These are phyloP conservation scores for Forsythia viridissima DNA, from an alignment of 257 asterid genomes.

Conservation along the genomic window DNA sequence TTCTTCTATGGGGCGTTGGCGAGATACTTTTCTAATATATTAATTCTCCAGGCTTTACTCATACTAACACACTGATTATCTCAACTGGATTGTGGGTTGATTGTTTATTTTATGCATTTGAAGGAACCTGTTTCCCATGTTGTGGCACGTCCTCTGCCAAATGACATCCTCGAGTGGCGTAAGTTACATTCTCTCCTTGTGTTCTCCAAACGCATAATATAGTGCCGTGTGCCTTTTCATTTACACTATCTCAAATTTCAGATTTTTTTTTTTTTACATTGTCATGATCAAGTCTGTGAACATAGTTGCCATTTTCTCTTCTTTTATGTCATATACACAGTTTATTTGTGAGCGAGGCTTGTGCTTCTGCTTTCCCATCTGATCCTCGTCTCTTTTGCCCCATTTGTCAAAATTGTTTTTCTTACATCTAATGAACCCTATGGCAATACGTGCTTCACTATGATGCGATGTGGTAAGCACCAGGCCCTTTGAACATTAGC, in stretches of 20 bases:
- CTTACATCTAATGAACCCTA: background rate
- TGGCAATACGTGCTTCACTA: conserved; percentile 3
- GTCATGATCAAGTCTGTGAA: conserved; percentile 1
- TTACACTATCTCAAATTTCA: background rate
- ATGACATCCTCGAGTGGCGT: conserved; percentile 99
- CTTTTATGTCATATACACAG: conserved; percentile 7
- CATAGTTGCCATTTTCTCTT: conserved; percentile 15
- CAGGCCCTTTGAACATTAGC: background rate
- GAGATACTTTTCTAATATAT: background rate
- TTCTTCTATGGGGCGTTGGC: background rate
- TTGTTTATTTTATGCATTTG: conserved; percentile 20
- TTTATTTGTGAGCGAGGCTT: background rate
- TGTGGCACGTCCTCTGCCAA: conserved; percentile 92
- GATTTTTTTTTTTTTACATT: background rate
- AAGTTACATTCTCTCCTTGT: conserved; percentile 38
- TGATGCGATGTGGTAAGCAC: background rate
- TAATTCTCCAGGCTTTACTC: background rate
- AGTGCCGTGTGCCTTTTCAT: conserved; percentile 3
- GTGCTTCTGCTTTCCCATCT: background rate
- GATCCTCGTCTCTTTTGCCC: background rate
- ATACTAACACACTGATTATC: background rate
- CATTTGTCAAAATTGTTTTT: background rate
- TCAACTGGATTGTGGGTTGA: conserved; percentile 14
- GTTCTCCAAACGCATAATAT: conserved; percentile 9
- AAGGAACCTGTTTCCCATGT: conserved; percentile 98